Evolutionary conservation across 805 yeast species (phyloP), one percentile per base, ranked within the genome.

Genomic region (Vanderwaltozyma verrucispora): DNA sequence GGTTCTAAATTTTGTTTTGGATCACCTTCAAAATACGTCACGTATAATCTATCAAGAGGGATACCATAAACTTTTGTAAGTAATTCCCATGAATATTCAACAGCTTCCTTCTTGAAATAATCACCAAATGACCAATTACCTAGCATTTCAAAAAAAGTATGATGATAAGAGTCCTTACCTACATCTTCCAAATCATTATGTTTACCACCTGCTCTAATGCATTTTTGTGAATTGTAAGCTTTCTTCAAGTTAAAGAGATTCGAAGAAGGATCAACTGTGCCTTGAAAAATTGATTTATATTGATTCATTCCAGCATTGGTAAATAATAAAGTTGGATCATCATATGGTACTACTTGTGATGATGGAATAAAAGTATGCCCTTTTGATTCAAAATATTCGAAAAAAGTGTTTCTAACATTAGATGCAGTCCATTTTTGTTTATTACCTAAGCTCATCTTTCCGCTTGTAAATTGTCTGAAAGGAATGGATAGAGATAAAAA

Each of bases 101-200:
- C 80, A 35, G 97, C 97, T 56, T 87, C 98, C 53, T 81, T 75
- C 63, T 92, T 92, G 76, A 92, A 92, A 62, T 92, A 92, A 65
- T 94, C 98, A 53, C 98, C 98, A 64, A 94, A 92, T 6, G 98
- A 92, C 99, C 99, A 92, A 71, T 92, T 92, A 53, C 99, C 99
- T 65, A 92, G 74, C 99, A 92, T 92, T 67, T 92, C 99, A 52
- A 92, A 92, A 59, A 92, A 94, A 12, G 99, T 92, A 63, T 92
- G 99, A 62, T 92, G 99, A 59, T 92, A 92, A 36, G 95, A 85
- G 64, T 92, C 99, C 54, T 82, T 77, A 44, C 99, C 99, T 32
- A 92, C 99, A 64, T 92, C 99, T 60, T 92, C 99, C 57, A 92
- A 75, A 67, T 92, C 98, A 52, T 82, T 82, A 65, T 92, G 99